Evolutionary conservation across 192 early-diverging fungal genomes (phyloP).

Genomic region (Entomortierella beljakovae): DNA sequence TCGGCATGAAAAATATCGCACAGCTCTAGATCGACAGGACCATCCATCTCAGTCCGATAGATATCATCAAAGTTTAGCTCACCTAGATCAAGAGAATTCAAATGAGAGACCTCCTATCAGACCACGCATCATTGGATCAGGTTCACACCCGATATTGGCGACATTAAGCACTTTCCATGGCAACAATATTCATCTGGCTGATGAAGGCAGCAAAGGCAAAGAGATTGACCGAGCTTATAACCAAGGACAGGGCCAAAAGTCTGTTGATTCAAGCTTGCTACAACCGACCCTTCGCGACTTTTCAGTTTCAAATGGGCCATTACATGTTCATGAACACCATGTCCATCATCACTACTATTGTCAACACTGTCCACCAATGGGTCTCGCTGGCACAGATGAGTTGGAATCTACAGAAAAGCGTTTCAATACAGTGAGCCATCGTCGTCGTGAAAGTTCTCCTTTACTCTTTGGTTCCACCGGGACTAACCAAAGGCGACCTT

Average conservation of each 20-base stretch:
- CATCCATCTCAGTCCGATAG: background rate
- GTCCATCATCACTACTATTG: constrained; percentile 50
- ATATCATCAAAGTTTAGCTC: background rate
- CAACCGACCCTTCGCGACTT: constrained; percentile 1
- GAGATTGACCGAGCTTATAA: background rate
- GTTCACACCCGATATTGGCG: constrained; percentile 24
- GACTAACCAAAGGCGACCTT: background rate
- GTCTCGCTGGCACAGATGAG: constrained; percentile 2
- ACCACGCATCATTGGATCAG: constrained; percentile 11
- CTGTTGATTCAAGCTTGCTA: background rate
- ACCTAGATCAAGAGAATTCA: background rate
- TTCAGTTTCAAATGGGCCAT: background rate
- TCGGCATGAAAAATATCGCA: background rate
- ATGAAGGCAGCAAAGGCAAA: constrained; percentile 13
- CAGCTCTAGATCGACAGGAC: constrained; percentile 7
- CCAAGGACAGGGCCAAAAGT: background rate
- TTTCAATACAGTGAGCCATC: background rate
- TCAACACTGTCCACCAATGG: constrained; percentile 33
- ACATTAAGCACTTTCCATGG: constrained; percentile 2
- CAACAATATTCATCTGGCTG: background rate
- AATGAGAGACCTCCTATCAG: background rate
- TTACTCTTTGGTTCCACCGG: background rate
- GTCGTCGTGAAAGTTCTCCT: constrained; percentile 9
- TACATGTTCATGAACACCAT: constrained; percentile 44
- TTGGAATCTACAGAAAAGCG: constrained; percentile 5